Conservation (phyloP, 2,329 filamentous ascomycete genomes). For the Gnomoniopsis smithogilvyi region DNA sequence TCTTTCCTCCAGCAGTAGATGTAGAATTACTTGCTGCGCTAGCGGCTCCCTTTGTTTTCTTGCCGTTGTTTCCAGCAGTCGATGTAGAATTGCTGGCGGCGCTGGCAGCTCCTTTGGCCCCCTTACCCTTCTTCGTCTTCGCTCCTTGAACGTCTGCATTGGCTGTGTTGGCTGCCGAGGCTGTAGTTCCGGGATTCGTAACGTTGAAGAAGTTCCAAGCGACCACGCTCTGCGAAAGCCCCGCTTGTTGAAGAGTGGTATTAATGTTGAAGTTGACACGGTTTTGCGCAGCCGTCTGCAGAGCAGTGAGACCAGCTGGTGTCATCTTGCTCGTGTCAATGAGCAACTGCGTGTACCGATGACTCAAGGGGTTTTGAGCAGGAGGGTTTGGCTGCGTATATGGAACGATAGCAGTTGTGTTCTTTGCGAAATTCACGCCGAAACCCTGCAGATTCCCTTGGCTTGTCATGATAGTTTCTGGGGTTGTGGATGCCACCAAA, state of each 20-base stretch:
- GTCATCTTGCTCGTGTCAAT: constrained; percentile 32
- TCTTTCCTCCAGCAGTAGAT: not conserved
- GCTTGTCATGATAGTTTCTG: constrained; percentile 17
- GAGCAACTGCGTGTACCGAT: constrained; percentile 35
- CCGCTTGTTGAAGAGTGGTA: constrained; percentile 24
- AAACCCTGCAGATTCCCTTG: constrained; percentile 23
- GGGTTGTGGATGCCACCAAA: constrained; percentile 25
- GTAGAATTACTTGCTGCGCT: not conserved
- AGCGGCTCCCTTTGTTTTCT: not conserved
- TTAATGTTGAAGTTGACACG: constrained; percentile 25
- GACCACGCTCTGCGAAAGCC: constrained; percentile 28
- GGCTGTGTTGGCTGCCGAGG: not conserved
- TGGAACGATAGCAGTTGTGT: constrained; percentile 23
- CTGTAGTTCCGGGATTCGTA: constrained; percentile 26
- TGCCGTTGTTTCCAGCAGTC: not conserved
- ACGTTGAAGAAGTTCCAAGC: constrained; percentile 33
- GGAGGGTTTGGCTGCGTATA: constrained; percentile 37
- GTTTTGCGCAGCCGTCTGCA: constrained; percentile 24
- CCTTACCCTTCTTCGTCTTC: not conserved
- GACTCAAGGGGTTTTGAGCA: constrained; percentile 32
- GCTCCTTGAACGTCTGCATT: too few relatives aligned
- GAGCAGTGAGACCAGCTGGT: constrained; percentile 21
- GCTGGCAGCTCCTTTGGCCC: not conserved
- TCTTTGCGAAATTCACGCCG: constrained; percentile 28
- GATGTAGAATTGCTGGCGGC: not conserved